These are phyloP conservation scores for Sporisorium reilianum DNA, from an alignment of 1,284 basidiomycete species.

Conservation along the genomic window DNA sequence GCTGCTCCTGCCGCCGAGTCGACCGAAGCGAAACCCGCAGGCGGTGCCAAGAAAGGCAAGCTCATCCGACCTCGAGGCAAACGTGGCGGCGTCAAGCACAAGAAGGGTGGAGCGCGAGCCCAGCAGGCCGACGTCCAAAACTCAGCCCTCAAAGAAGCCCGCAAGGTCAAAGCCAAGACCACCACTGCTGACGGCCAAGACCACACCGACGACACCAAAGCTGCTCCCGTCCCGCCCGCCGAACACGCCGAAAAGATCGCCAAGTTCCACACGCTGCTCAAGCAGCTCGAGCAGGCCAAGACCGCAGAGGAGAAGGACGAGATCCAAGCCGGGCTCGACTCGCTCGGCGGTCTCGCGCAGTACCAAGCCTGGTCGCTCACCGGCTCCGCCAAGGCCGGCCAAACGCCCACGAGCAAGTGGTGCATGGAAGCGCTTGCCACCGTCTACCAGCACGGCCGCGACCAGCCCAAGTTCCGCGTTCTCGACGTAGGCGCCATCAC, in stretches of 20 bases:
- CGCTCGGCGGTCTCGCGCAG: conserved; percentile 58
- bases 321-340: conserved; percentile 50
- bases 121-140: conserved; percentile 13
- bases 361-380: conserved; percentile 64
- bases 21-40: neutral
- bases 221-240: conserved; percentile 26
- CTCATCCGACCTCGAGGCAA: conserved; percentile 64
- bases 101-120: conserved; percentile 17
- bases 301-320: conserved; percentile 38
- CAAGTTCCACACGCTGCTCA: conserved; percentile 63
- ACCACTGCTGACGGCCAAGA: conserved; percentile 11
- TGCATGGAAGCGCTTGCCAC: conserved; percentile 53
- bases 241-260: conserved; percentile 61
- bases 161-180: conserved; percentile 23
- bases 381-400: conserved; percentile 43
- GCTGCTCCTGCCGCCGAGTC: neutral
- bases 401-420: conserved; percentile 61
- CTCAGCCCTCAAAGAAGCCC: conserved; percentile 23
- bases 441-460: conserved; percentile 40
- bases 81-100: conserved; percentile 64
- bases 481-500: conserved; percentile 71
- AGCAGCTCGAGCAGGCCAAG: conserved; percentile 62
- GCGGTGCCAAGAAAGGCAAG: conserved; percentile 34
- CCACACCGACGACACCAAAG: neutral
- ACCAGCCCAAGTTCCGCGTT: conserved; percentile 51